Percentiles rank a stretch among this genome's conserved stretches.
Conservation (phyloP, 2,329 filamentous ascomycete genomes). For the Aurifilum marmelostoma region DNA sequence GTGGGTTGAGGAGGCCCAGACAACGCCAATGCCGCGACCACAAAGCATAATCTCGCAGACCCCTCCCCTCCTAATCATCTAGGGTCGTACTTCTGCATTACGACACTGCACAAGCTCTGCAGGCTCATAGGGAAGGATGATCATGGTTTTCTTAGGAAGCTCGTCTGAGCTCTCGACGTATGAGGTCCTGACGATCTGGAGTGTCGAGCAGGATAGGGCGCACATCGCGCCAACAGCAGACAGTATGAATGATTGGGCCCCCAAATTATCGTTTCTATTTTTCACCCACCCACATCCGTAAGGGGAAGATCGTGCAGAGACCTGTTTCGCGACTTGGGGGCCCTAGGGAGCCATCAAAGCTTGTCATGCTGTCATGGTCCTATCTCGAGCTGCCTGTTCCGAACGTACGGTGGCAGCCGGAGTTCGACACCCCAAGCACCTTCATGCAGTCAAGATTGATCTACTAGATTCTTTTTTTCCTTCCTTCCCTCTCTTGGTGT, state of each 20-base stretch:
- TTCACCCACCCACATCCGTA: not conserved
- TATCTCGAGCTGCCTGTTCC: not conserved
- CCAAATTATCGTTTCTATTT: slow-evolving; percentile 2
- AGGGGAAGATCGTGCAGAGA: not conserved
- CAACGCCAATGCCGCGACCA: not conserved
- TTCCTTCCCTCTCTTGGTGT: not conserved
- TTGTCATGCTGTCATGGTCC: no score
- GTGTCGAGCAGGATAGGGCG: not conserved
- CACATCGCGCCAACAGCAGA: not conserved
- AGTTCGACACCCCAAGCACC: not conserved
- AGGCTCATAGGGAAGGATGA: not conserved
- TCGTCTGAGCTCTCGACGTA: not conserved
- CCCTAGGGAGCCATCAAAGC: not conserved
- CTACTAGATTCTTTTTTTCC: not conserved
- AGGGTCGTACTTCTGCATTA: not conserved
- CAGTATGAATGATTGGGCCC: no score
- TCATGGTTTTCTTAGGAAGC: not conserved
- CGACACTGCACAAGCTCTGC: not conserved
- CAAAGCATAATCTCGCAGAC: not conserved
- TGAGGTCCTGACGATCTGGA: not conserved
- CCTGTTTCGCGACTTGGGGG: not conserved
- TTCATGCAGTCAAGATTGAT: not conserved
- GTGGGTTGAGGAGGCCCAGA: not conserved
- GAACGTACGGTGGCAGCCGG: not conserved
- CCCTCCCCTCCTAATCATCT: not conserved